phyloP scores from a whole-genome alignment of 176 grass and related monocot species.

The Triticum timopheevii region DNA sequence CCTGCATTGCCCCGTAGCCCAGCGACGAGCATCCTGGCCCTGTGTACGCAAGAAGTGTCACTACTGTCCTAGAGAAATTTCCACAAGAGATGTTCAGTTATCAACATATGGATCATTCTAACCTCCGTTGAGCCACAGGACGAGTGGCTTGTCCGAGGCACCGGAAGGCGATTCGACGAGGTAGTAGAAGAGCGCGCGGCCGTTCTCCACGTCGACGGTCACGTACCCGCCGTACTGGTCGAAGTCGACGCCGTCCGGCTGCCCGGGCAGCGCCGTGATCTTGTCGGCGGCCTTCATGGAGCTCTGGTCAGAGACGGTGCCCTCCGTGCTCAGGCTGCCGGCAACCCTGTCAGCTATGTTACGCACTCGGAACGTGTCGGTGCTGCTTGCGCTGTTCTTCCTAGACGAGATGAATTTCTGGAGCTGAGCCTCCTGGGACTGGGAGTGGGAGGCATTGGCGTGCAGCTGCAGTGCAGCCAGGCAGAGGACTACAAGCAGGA shows the following conservation, averaged over 20 bases:
- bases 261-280: slow-evolving; percentile 46
- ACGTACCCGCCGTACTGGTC: slow-evolving; percentile 55
- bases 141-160: slow-evolving; percentile 40
- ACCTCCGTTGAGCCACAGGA: slow-evolving; percentile 75
- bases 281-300: slow-evolving; percentile 39
- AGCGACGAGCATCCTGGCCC: slow-evolving; percentile 65
- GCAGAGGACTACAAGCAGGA: slow-evolving; percentile 9
- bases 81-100: background rate
- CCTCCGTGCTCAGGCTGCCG: background rate
- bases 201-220: slow-evolving; percentile 30
- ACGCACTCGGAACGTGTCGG: background rate
- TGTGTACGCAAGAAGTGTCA: background rate
- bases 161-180: slow-evolving; percentile 30
- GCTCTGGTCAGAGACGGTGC: background rate
- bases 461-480: background rate
- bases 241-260: slow-evolving; percentile 39
- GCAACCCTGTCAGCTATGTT: background rate
- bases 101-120: background rate
- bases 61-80: background rate
- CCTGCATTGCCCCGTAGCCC: slow-evolving; percentile 40
- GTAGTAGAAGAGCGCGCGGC: slow-evolving; percentile 60
- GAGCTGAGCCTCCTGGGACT: slow-evolving; percentile 17
- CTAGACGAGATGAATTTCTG: slow-evolving; percentile 26
- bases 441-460: background rate
- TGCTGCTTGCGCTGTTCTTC: background rate